Conservation (phyloP, 2,329 filamentous ascomycete genomes). For the Aschersonia sp. region DNA sequence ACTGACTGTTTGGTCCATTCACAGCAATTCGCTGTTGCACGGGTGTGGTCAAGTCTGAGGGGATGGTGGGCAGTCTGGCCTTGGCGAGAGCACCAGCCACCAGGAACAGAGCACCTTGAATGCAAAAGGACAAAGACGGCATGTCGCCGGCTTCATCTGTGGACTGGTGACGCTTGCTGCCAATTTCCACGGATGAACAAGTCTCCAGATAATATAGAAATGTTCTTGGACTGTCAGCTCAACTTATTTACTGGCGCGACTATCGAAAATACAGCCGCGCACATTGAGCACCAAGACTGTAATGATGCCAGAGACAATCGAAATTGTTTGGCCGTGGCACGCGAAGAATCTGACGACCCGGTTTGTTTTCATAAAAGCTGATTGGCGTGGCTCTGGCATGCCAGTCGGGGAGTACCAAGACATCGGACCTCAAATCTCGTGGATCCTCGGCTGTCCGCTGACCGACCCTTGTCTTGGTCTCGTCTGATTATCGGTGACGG, state of each 20-base stretch:
- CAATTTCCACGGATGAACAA: background rate
- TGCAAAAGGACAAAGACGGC: background rate
- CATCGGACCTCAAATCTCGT: background rate
- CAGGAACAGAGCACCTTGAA: slow-evolving; percentile 1
- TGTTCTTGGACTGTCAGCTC: background rate
- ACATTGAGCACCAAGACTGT: background rate
- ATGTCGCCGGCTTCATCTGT: background rate
- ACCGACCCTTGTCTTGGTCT: background rate
- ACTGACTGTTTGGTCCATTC: slow-evolving; percentile 30
- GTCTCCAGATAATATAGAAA: background rate
- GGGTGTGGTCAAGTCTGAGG: slow-evolving; percentile 34
- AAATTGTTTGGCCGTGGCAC: background rate
- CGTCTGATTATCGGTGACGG: too few species aligned
- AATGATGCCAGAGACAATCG: background rate
- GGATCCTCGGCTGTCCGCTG: background rate
- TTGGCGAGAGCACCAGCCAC: slow-evolving; percentile 1
- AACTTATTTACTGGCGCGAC: background rate
- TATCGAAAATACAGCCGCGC: background rate
- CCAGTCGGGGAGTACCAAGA: background rate
- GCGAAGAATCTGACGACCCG: background rate
- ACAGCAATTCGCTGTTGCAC: slow-evolving; percentile 38
- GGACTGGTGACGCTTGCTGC: background rate
- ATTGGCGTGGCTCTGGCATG: background rate
- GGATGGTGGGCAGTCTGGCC: slow-evolving; percentile 28
- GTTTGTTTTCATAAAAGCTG: background rate